phyloP scores from a whole-genome alignment of 2,329 filamentous ascomycete species.

The Fusarium nygamai region DNA sequence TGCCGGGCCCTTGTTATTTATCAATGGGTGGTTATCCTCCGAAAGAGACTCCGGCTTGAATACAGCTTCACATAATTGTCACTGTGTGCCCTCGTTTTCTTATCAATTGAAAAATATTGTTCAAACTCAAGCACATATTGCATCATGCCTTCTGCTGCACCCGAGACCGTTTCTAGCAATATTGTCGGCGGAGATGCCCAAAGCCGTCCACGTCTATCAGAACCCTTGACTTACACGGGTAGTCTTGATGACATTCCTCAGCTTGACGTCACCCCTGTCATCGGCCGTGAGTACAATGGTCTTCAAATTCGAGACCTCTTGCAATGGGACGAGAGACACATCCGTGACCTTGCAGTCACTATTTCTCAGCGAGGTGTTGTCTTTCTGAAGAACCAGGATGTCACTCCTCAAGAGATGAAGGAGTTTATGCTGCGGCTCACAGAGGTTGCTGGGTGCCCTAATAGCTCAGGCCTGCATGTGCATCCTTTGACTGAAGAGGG shows the following conservation, averaged over 20 bases:
- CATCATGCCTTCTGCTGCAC: conserved; percentile 50
- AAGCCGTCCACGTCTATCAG: conserved; percentile 42
- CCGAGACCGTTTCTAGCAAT: conserved; percentile 40
- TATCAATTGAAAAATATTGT: conserved; percentile 4
- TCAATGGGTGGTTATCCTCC: background rate
- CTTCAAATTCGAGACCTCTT: conserved; percentile 50
- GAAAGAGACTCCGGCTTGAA: conserved; percentile 28
- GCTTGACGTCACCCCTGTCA: conserved; percentile 58
- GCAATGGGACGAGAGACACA: conserved; percentile 55
- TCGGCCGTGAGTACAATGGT: conserved; percentile 59
- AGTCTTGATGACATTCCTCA: conserved; percentile 52
- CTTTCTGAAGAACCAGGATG: conserved; percentile 50
- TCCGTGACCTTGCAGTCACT: conserved; percentile 65
- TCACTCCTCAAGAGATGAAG: conserved; percentile 51
- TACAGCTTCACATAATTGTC: conserved; percentile 26
- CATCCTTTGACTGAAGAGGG: conserved; percentile 64
- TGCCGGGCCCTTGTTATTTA: conserved; percentile 13
- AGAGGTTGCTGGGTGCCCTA: conserved; percentile 50
- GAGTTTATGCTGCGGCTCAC: conserved; percentile 51
- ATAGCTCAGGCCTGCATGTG: conserved; percentile 61
- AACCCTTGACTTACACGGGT: conserved; percentile 54
- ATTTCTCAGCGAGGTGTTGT: conserved; percentile 53
- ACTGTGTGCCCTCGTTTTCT: background rate
- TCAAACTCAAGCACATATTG: conserved; percentile 7
- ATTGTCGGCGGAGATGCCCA: conserved; percentile 46